phyloP scores from a whole-genome alignment of 2,329 filamentous ascomycete genomes.

The Truncatella angustata region DNA sequence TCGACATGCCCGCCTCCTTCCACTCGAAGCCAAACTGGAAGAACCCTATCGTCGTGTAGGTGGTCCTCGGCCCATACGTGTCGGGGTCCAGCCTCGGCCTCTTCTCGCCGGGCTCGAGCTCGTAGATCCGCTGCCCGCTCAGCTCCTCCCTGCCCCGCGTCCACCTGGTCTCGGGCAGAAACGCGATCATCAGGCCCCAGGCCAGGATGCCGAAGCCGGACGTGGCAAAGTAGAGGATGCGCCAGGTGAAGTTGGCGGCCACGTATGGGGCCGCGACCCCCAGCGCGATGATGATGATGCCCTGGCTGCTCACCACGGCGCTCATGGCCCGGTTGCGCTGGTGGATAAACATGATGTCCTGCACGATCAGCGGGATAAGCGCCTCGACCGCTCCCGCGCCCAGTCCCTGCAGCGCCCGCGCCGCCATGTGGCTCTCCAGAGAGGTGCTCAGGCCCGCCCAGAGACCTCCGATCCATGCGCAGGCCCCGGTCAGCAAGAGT shows the following conservation, averaged over 20 bases:
- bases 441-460: conserved; percentile 33
- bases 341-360: conserved; percentile 38
- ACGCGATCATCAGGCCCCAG: conserved; percentile 31
- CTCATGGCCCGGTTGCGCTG: conserved; percentile 34
- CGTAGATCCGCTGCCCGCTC: conserved; percentile 23
- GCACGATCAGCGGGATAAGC: conserved; percentile 35
- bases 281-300: conserved; percentile 8
- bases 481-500: conserved; percentile 29
- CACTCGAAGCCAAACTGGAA: conserved; percentile 30
- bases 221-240: conserved; percentile 34
- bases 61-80: conserved; percentile 24
- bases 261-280: conserved; percentile 22
- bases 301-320: conserved; percentile 21
- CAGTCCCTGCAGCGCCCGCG: conserved; percentile 32
- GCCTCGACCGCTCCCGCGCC: conserved; percentile 35
- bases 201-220: conserved; percentile 29
- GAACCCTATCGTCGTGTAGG: conserved; percentile 31
- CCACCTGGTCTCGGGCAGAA: conserved; percentile 35
- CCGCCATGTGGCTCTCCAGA: conserved; percentile 30
- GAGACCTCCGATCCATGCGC: conserved; percentile 34
- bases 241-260: conserved; percentile 30
- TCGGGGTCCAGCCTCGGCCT: conserved; percentile 27
- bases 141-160: conserved; percentile 28
- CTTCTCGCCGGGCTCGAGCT: conserved; percentile 23
- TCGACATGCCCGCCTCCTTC: conserved; percentile 21